These are phyloP conservation scores for Periconia sp. DNA, from an alignment of 2,329 filamentous ascomycete species.

Conservation along the genomic window DNA sequence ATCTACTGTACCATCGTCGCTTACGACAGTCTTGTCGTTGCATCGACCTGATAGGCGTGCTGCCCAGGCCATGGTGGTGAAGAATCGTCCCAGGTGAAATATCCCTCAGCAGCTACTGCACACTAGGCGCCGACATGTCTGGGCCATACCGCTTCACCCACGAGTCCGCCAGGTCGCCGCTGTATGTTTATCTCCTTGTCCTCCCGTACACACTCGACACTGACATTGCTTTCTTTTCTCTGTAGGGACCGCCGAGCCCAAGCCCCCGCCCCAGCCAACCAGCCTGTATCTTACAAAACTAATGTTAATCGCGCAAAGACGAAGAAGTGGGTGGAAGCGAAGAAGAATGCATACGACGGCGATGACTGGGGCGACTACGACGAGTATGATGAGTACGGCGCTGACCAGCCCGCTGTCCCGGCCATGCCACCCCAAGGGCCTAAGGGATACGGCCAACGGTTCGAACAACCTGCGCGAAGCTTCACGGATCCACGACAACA, in stretches of 20 bases:
- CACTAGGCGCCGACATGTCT: constrained; percentile 32
- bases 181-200: constrained; percentile 28
- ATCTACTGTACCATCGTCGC: background rate
- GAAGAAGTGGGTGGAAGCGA: constrained; percentile 92
- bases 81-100: constrained; percentile 4
- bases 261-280: constrained; percentile 31
- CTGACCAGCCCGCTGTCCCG: constrained; percentile 46
- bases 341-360: constrained; percentile 82
- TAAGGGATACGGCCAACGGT: constrained; percentile 44
- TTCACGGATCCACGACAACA: constrained; percentile 45
- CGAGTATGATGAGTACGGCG: constrained; percentile 60
- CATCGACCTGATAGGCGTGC: background rate
- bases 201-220: background rate
- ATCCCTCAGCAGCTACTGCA: background rate
- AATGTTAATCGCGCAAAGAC: constrained; percentile 90
- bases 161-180: constrained; percentile 40
- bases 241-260: constrained; percentile 27
- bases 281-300: constrained; percentile 68
- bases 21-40: constrained; percentile 1
- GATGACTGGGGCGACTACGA: constrained; percentile 83
- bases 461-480: constrained; percentile 34
- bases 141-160: constrained; percentile 45
- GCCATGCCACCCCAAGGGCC: constrained; percentile 44
- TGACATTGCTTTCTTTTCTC: constrained; percentile 15
- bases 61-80: constrained; percentile 7